Conservation (phyloP, 768 basidiomycete genomes). For the Pulveroboletus sp. region DNA sequence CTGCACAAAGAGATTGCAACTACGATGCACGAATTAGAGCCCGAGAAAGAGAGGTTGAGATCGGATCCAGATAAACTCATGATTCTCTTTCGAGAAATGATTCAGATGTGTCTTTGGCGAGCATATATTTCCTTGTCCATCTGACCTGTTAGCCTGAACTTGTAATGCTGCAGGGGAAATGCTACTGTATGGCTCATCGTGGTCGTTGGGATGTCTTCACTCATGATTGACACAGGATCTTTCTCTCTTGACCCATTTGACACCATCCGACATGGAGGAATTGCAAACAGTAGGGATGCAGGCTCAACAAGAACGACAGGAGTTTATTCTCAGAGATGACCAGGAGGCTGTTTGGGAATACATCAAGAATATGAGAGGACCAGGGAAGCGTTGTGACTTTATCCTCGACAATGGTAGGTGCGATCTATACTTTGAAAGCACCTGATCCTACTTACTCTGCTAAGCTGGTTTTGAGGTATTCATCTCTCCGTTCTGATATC, state of each 20-base stretch:
- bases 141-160: conserved; percentile 2
- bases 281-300: conserved; percentile 79
- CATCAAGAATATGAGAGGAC: conserved; percentile 48
- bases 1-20: conserved; percentile 58
- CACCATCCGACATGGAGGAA: conserved; percentile 73
- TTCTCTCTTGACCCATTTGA: conserved; percentile 82
- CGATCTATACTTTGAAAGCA: background rate
- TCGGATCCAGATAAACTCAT: conserved; percentile 51
- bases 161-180: conserved; percentile 65
- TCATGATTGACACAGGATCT: conserved; percentile 58
- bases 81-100: conserved; percentile 76
- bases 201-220: background rate
- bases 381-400: conserved; percentile 60
- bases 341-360: conserved; percentile 70
- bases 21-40: conserved; percentile 62
- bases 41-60: conserved; percentile 40
- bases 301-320: conserved; percentile 70
- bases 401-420: conserved; percentile 82
- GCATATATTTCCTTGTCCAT: background rate
- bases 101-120: conserved; percentile 83
- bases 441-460: conserved; percentile 1
- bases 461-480: conserved; percentile 86
- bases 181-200: conserved; percentile 60
- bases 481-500: background rate
- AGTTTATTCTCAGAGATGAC: conserved; percentile 84